Evolutionary conservation across 2,329 filamentous ascomycete species (phyloP).

Genomic region (Thelonectria discophora): DNA sequence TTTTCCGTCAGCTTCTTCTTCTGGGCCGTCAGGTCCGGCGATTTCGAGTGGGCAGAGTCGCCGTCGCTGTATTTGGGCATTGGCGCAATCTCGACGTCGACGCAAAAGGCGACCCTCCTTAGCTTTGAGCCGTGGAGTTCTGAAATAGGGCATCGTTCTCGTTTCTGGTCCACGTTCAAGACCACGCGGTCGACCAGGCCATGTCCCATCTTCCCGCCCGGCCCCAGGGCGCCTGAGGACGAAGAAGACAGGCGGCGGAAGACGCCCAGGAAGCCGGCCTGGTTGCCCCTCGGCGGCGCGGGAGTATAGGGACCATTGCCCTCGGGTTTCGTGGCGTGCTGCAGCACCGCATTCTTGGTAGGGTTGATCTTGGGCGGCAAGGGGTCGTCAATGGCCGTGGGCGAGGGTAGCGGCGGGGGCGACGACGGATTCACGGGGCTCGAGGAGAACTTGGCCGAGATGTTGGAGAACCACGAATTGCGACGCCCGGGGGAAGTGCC

Average conservation of each 20-base stretch:
- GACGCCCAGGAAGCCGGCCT: conserved; percentile 81
- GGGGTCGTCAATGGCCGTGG: conserved; percentile 48
- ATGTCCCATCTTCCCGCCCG: conserved; percentile 54
- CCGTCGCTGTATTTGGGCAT: conserved; percentile 79
- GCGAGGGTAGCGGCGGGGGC: conserved; percentile 42
- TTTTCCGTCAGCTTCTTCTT: conserved; percentile 74
- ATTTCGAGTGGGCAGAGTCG: conserved; percentile 51
- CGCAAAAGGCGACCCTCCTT: conserved; percentile 90
- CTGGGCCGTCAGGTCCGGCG: conserved; percentile 56
- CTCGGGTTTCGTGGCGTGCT: conserved; percentile 63
- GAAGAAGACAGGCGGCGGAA: conserved; percentile 83
- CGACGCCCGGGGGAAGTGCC: conserved; percentile 61
- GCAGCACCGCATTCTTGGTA: conserved; percentile 67
- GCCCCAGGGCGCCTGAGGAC: conserved; percentile 48
- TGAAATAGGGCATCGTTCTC: conserved; percentile 80
- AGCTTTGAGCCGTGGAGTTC: conserved; percentile 85
- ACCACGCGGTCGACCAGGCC: conserved; percentile 81
- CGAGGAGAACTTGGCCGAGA: conserved; percentile 87
- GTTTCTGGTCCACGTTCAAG: conserved; percentile 83
- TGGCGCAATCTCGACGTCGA: conserved; percentile 96
- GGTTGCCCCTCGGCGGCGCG: conserved; percentile 73
- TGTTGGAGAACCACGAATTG: conserved; percentile 91
- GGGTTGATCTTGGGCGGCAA: conserved; percentile 59
- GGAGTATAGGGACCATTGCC: conserved; percentile 75
- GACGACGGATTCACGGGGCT: conserved; percentile 46